Base-by-base conservation (phyloP, 139 green algal species). In the Pseudopediastrum boryanum region DNA sequence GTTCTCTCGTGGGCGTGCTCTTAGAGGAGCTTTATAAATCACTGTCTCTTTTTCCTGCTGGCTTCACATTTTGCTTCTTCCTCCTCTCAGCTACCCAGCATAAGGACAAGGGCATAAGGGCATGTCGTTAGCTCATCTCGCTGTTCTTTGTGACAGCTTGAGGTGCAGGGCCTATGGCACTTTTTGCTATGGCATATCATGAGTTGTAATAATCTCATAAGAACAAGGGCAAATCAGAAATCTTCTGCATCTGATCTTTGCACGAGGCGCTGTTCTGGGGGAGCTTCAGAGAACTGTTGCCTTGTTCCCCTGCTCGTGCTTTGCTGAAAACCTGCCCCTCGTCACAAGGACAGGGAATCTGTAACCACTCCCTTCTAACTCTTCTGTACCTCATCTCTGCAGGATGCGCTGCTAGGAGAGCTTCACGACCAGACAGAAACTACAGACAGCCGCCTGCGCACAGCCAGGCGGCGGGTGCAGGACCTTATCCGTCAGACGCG, bases 391-490 rank as follows among this genome's bases (percentile, higher is more conserved):
- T 27, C 36, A 27, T 66, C 25, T 39, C n/a, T 56, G 66, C 67
- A 77, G 70, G 23, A 51, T 25, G n/a, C 51, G 50, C 51, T 77
- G 36, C 70, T 77, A 13, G 50, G 35, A 42, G 51, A 38, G 1
- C 51, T 77, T 16, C 25, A 77, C 36, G n/a, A 39, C 1, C 48
- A 77, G 10, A 77, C 70, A 31, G 70, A 77, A 36, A 67, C 50
- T 9, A 67, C 51, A 39, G 29, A 41, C 8, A n/a, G 52, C 38
- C 50, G 70, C 4, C 51, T 77, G 51, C 50, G 51, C 3, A 52
- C 38, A 19, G 51, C 66, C 36, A 41, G 70, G 25, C 29, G 5
- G 41, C 50, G 66, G 23, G 70, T 77, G 35, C 2, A 25, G 41
- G 70, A 77, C 27, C 51, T 77, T 5, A 51, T 77, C 0, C 50